Percentiles rank a stretch among this genome's conserved stretches.
Conservation (phyloP, 306 rosid species). For the Amphicarpaea edgeworthii region DNA sequence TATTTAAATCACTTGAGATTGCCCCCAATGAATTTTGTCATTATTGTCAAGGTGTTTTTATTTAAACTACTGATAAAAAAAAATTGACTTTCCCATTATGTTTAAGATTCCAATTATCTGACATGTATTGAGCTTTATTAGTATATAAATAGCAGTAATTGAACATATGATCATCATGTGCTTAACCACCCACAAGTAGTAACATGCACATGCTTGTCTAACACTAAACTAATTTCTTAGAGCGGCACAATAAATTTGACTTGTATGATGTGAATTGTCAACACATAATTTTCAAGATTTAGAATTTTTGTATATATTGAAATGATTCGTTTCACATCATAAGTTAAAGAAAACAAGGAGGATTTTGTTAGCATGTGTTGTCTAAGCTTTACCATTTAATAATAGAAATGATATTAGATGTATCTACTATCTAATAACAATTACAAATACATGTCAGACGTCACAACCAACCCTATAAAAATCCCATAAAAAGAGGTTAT, state of each 20-base stretch:
- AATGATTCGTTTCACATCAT: not conserved
- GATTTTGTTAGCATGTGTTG: not conserved
- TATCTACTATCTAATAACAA: no score
- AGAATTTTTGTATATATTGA: not conserved
- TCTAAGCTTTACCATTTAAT: not conserved
- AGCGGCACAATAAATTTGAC: not conserved
- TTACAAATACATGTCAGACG: no score
- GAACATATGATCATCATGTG: not conserved
- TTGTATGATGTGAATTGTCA: no score
- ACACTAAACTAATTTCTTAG: not conserved
- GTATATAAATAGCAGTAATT: not conserved
- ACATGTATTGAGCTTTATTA: not conserved
- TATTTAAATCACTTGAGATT: no score
- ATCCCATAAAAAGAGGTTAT: no score
- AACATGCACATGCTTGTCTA: not conserved
- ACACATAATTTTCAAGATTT: not conserved
- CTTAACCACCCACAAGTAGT: not conserved
- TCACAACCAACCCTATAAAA: no score
- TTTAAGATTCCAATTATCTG: no score
- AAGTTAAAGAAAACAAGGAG: not conserved
- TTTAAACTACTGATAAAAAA: no score
- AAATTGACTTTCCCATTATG: no score
- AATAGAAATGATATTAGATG: no score
- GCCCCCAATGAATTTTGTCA: no score
- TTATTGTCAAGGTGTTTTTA: no score